Conservation (phyloP, 495 filamentous ascomycete species). For the Patellaria atrata region DNA sequence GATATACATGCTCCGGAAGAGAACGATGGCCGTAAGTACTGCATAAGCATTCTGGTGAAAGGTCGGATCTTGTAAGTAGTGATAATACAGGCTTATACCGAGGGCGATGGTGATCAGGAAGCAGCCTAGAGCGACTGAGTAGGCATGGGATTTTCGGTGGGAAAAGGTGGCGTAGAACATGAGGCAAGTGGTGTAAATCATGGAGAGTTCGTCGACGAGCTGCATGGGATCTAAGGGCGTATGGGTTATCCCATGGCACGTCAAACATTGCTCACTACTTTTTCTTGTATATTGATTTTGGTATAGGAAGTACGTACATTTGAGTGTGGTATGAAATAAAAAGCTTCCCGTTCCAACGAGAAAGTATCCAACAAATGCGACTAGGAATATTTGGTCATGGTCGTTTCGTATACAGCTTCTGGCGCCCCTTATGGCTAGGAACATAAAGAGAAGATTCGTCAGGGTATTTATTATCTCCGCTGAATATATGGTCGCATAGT, state of each 20-base stretch:
- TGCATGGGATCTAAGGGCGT: conserved; percentile 99
- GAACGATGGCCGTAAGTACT: conserved; percentile 57
- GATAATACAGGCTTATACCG: conserved; percentile 87
- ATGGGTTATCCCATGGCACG: neutral
- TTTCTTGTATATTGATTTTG: neutral
- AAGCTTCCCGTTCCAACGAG: conserved; percentile 29
- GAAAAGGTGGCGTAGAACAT: conserved; percentile 83
- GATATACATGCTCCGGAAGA: conserved; percentile 76
- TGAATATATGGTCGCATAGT: conserved; percentile 28
- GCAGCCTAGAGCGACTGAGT: conserved; percentile 43
- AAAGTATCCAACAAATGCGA: conserved; percentile 29
- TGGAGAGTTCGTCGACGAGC: conserved; percentile 85
- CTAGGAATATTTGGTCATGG: conserved; percentile 28
- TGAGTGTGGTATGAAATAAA: conserved; percentile 29
- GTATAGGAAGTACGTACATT: conserved; percentile 21
- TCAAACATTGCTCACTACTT: neutral
- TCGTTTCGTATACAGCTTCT: conserved; percentile 24
- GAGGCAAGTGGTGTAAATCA: conserved; percentile 96
- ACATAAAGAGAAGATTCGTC: conserved; percentile 30
- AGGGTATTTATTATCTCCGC: conserved; percentile 32
- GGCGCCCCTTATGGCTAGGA: conserved; percentile 26
- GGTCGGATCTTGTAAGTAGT: conserved; percentile 77
- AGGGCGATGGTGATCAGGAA: conserved; percentile 48
- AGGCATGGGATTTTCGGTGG: conserved; percentile 43
- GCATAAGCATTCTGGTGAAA: conserved; percentile 91